These are phyloP conservation scores for Pilaira anomala DNA, from an alignment of 192 early-diverging fungal species.

Conservation along the genomic window DNA sequence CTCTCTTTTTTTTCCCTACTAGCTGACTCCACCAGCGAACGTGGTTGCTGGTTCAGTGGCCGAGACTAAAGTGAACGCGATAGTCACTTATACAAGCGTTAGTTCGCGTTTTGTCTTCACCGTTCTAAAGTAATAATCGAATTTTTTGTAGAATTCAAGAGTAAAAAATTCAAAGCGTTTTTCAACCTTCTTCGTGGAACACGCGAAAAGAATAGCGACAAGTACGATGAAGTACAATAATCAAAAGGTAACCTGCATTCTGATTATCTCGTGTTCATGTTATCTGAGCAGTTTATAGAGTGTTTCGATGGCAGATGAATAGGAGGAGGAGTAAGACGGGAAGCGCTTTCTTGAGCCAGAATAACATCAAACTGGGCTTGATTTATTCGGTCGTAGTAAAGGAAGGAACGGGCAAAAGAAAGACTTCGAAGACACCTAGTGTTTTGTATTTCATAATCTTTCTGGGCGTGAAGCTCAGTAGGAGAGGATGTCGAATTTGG, in stretches of 20 bases:
- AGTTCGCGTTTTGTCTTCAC: neutral
- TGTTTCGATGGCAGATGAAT: too few relatives aligned
- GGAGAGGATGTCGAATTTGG: too few relatives aligned
- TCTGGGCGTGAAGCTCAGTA: too few relatives aligned
- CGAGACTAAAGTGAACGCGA: neutral
- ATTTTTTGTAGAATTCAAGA: neutral
- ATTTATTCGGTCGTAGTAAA: too few relatives aligned
- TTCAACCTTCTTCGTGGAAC: neutral
- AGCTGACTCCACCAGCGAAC: neutral
- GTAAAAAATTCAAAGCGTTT: neutral
- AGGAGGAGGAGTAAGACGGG: too few relatives aligned
- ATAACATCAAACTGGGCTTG: too few relatives aligned
- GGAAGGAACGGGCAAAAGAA: too few relatives aligned
- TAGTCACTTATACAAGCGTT: neutral
- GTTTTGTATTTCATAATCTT: too few relatives aligned
- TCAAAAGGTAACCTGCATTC: neutral
- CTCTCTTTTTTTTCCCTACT: neutral
- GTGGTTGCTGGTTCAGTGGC: neutral
- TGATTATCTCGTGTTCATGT: neutral
- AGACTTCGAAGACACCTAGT: too few relatives aligned
- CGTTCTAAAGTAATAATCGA: neutral
- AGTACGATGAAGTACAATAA: neutral
- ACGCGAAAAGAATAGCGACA: neutral
- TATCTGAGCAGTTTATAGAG: conserved; percentile 3
- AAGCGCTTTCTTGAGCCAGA: too few relatives aligned